Base-by-base conservation (phyloP, 352 stramenopile genomes). In the Globisporangium takayamanum region DNA sequence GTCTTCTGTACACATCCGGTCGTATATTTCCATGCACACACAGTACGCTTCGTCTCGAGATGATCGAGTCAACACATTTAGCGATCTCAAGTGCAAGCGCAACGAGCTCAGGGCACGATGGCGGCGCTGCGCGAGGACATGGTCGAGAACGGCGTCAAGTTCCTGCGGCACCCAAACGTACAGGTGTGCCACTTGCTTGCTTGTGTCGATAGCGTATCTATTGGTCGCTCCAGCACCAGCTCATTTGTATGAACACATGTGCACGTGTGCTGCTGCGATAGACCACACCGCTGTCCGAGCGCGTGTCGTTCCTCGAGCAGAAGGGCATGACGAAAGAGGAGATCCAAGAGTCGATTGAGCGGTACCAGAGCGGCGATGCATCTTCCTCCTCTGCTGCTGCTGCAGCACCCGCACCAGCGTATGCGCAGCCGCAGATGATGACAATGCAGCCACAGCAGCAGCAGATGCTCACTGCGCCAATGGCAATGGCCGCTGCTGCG, bases 241-340 rank as follows among this genome's bases (percentile, higher is more conserved):
- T 18, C 44, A 28, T 12, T 14, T n/a, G 44, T 10, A 26, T 18
- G 3, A 10, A 51, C n/a, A 28, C 30, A n/a, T 46, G 6, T 30
- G 48, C 15, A 41, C 49, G 18, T 20, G 18, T 64, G 56, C 15
- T 55, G 25, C 10, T 53, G 22, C 55, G n/a, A 16, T 30, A 81
- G 72, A 50, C 78, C 10, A 91, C 83, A 59, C 83, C 83, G 33
- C 62, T 93, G 50, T 88, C 80, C 1, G 80, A 93, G 62, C 80
- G 83, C 41, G 74, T 91, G 55, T 78, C 70, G 12, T 93, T 93
- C 60, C 63, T 93, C 33, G 83, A 91, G 64, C 75, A 84, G 46
- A 93, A 93, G 63, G 83, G 83, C 3, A 74, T 93, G 75, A 87
- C 73, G 12, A 88, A 89, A 50, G 73, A 90, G 53, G 83, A 89